Percentiles rank a stretch among this genome's conserved stretches.
These are phyloP conservation scores for Omphalotus guepiniiformis DNA, from an alignment of 768 basidiomycete genomes.

Conservation along the genomic window DNA sequence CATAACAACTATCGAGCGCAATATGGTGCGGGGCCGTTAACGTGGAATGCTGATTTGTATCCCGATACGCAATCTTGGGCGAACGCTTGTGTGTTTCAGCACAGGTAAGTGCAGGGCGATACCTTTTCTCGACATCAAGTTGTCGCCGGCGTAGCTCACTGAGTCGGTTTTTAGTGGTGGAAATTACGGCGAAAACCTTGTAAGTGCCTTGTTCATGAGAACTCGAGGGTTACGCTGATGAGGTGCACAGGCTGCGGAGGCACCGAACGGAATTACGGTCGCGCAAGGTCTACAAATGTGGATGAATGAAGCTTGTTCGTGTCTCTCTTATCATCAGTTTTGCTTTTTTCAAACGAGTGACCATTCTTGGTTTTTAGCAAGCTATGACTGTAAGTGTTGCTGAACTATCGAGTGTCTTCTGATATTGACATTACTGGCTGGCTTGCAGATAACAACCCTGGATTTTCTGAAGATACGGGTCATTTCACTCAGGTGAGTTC, in stretches of 20 bases:
- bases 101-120: slow-evolving; percentile 20
- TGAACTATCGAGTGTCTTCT: not conserved
- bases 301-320: slow-evolving; percentile 27
- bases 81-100: slow-evolving; percentile 20
- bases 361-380: too few relatives aligned
- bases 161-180: slow-evolving; percentile 1
- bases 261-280: slow-evolving; percentile 14
- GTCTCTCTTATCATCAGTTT: not conserved
- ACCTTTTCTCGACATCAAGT: not conserved
- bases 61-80: slow-evolving; percentile 18
- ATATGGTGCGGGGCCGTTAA: slow-evolving; percentile 20
- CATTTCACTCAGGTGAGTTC: slow-evolving; percentile 29
- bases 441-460: slow-evolving; percentile 21
- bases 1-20: slow-evolving; percentile 19
- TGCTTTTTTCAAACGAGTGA: too few relatives aligned
- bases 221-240: too few relatives aligned
- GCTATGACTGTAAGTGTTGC: slow-evolving; percentile 15
- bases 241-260: slow-evolving; percentile 16
- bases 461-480: slow-evolving; percentile 21
- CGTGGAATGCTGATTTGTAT: slow-evolving; percentile 20
- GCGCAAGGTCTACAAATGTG: slow-evolving; percentile 17
- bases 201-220: slow-evolving; percentile 10
- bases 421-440: not conserved
- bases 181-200: slow-evolving; percentile 27
- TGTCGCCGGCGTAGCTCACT: too few relatives aligned